Conservation (phyloP, 164 flowering plant genomes). For the Macadamia tetraphylla region DNA sequence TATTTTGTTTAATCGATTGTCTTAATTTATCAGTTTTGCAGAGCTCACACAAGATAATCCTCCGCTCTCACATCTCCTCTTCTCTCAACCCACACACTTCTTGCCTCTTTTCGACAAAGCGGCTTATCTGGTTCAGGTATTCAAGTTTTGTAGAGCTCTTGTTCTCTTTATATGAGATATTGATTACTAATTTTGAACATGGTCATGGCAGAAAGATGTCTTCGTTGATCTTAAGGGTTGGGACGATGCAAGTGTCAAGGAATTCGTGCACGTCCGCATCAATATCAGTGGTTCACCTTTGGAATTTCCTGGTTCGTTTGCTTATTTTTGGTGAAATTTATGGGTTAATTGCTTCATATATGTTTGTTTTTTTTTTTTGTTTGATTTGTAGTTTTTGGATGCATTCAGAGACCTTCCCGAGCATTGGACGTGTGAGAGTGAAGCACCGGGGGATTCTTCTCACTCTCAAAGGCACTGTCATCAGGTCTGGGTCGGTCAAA, state of each 20-base stretch:
- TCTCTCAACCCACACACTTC: conserved; percentile 39
- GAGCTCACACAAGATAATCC: conserved; percentile 54
- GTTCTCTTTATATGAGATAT: not conserved
- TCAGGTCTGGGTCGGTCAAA: conserved; percentile 79
- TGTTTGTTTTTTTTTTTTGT: not conserved
- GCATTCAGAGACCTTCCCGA: conserved; percentile 69
- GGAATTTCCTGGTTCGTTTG: conserved; percentile 67
- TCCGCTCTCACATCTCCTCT: conserved; percentile 36
- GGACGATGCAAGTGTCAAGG: conserved; percentile 37
- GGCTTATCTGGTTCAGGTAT: conserved; percentile 63
- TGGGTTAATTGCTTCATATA: not conserved
- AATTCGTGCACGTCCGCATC: conserved; percentile 68
- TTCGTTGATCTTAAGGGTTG: conserved; percentile 21
- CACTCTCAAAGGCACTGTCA: conserved; percentile 87
- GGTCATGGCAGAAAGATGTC: conserved; percentile 26
- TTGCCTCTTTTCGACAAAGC: conserved; percentile 50
- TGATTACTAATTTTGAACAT: not conserved
- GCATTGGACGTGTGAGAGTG: conserved; percentile 86
- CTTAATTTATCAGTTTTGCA: conserved; percentile 38
- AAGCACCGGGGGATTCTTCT: conserved; percentile 84
- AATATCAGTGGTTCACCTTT: conserved; percentile 56
- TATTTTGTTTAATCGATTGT: not conserved
- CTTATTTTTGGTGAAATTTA: not conserved
- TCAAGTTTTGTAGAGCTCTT: not conserved
- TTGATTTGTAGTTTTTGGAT: not conserved